Evolutionary conservation across 331 rosid species (phyloP).

Genomic region (Prunus yedoensis): DNA sequence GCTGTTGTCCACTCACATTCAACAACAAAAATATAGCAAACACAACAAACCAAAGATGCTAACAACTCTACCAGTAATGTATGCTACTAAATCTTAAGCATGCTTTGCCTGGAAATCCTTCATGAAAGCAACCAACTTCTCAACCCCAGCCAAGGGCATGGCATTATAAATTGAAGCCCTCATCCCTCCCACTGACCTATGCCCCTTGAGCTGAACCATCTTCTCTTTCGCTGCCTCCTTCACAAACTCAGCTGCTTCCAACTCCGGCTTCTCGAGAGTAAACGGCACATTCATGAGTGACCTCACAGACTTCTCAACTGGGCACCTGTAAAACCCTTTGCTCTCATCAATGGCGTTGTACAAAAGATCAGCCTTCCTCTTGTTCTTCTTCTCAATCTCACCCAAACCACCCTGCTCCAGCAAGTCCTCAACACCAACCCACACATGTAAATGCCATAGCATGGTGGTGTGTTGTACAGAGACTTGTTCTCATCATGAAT

Average conservation of each 20-base stretch:
- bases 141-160: too few species aligned
- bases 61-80: too few species aligned
- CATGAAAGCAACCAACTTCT: too few species aligned
- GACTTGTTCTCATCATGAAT: constrained; percentile 87
- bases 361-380: constrained; percentile 68
- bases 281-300: constrained; percentile 96
- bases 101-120: too few species aligned
- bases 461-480: constrained; percentile 90
- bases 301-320: constrained; percentile 83
- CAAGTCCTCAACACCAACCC: constrained; percentile 89
- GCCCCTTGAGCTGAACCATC: too few species aligned
- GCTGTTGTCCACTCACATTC: too few species aligned
- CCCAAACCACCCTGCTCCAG: constrained; percentile 81
- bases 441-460: constrained; percentile 86
- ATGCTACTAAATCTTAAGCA: too few species aligned
- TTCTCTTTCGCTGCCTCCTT: too few species aligned
- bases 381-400: constrained; percentile 89
- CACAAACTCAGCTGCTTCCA: constrained; percentile 74
- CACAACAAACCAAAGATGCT: too few species aligned
- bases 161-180: too few species aligned
- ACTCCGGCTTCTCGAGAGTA: constrained; percentile 77
- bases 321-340: constrained; percentile 79
- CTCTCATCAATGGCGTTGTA: constrained; percentile 72
- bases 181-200: too few species aligned
- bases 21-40: too few species aligned